These are phyloP conservation scores for Dioscorea zingiberensis DNA, from an alignment of 106 monocot genomes.

Conservation along the genomic window DNA sequence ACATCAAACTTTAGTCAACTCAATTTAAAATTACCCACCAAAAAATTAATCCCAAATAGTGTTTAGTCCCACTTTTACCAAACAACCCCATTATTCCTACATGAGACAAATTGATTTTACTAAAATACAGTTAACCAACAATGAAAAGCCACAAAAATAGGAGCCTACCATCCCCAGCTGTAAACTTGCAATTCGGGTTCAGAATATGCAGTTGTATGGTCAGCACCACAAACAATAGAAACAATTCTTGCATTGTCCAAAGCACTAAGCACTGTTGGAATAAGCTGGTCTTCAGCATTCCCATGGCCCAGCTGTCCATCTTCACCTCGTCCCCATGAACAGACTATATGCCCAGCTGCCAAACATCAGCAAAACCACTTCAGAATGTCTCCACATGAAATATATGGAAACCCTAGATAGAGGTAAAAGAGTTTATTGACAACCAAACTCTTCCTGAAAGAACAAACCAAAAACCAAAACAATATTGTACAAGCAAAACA, in stretches of 20 bases:
- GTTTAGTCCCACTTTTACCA: no score
- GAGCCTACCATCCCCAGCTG: conserved; percentile 11
- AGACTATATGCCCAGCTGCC: neutral
- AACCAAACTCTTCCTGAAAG: no score
- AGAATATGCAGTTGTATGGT: conserved; percentile 7
- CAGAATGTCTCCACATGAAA: neutral
- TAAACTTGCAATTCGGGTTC: conserved; percentile 12
- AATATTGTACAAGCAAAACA: no score
- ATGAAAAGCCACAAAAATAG: neutral
- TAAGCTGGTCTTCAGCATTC: neutral
- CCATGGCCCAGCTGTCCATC: neutral
- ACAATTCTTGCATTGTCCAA: neutral
- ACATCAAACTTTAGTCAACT: no score
- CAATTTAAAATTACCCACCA: no score
- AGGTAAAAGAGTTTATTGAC: no score
- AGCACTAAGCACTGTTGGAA: neutral
- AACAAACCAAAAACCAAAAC: no score
- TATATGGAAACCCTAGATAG: no score
- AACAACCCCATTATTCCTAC: no score
- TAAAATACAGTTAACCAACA: neutral
- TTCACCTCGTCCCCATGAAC: neutral
- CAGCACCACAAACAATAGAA: neutral
- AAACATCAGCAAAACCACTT: neutral
- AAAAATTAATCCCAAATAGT: no score
- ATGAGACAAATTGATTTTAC: no score